These are phyloP conservation scores for Clonostachys byssicola DNA, from an alignment of 2,329 filamentous ascomycete genomes.

Conservation along the genomic window DNA sequence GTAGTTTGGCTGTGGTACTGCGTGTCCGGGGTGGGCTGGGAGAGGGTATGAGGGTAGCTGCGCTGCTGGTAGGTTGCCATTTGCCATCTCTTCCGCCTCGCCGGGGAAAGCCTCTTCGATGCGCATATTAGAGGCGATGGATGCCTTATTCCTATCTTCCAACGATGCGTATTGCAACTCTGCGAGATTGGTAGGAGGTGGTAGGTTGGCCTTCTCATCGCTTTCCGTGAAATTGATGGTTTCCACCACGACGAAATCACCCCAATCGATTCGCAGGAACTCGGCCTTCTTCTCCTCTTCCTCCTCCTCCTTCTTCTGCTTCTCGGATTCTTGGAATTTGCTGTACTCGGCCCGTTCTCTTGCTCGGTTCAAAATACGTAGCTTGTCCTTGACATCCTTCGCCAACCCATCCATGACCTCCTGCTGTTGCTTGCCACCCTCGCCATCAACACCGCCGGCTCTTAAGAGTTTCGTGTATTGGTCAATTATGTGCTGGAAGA, in stretches of 20 bases:
- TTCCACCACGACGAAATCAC: conserved; percentile 94
- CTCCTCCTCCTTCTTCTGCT: conserved; percentile 83
- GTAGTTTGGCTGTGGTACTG: conserved; percentile 15
- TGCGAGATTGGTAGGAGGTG: conserved; percentile 82
- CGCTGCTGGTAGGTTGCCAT: conserved; percentile 34
- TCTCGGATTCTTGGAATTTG: conserved; percentile 79
- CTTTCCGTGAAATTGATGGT: conserved; percentile 88
- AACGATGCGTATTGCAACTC: conserved; percentile 92
- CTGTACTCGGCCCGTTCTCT: conserved; percentile 84
- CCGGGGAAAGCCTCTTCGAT: conserved; percentile 96
- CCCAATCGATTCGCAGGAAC: conserved; percentile 92
- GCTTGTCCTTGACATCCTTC: conserved; percentile 74
- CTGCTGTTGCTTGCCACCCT: conserved; percentile 64
- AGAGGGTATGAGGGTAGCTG: conserved; percentile 33
- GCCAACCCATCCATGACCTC: conserved; percentile 70
- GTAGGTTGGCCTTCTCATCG: conserved; percentile 82
- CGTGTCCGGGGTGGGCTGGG: conserved; percentile 12
- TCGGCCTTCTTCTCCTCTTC: conserved; percentile 73
- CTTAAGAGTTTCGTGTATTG: conserved; percentile 83
- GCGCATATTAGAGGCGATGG: conserved; percentile 74
- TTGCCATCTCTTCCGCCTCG: conserved; percentile 53
- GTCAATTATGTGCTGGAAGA: conserved; percentile 87
- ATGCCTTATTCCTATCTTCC: conserved; percentile 90
- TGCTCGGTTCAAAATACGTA: conserved; percentile 73
- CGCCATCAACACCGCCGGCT: conserved; percentile 62